Evolutionary conservation across 768 basidiomycete species (phyloP), one percentile per base, ranked within the genome.

Genomic region (Mycena crocata): DNA sequence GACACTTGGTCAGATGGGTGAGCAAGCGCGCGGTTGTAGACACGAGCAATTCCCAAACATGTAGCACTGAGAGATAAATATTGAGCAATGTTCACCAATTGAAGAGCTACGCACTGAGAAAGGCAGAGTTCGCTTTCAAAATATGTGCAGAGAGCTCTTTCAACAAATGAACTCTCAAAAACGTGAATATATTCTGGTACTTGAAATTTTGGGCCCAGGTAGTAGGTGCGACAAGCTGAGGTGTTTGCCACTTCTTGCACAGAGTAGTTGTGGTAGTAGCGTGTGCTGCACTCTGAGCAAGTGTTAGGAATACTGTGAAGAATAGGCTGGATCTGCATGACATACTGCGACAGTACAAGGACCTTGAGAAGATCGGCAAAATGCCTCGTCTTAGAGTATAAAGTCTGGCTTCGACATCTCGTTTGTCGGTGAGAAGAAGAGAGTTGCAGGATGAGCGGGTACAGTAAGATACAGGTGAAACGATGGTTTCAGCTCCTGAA

Each of bases 201-300:
- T 15, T 58, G n/a, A n/a, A n/a, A n/a, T n/a, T n/a, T n/a, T n/a
- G n/a, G n/a, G n/a, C n/a, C n/a, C 24, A 28, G 19, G 24, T 58
- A 45, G 32, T 58, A 58, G 26, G 31, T 21, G 10, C 57, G 14
- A 13, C 9, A 12, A 24, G 57, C 40, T 24, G 19, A 24, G 15
- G 42, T 3, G 24, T 28, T 24, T 5, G 4, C 5, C 24, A 42
- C 42, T 8, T 58, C 30, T 21, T 42, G 57, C 28, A 58, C 57
- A 32, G 10, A 21, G 30, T 44, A 58, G n/a, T 17, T 28, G n/a
- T 58, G 37, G 23, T 58, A 34, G 23, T 58, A 58, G 39, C 57
- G 57, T 3, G 57, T 58, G 3, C 5, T 7, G 42, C 57, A 58
- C 21, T 44, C 57, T 58, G 30, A 40, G n/a, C n/a, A n/a, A n/a